These are phyloP conservation scores for Aspergillus brunneoviolaceus DNA, from an alignment of 2,329 filamentous ascomycete genomes.

Conservation along the genomic window DNA sequence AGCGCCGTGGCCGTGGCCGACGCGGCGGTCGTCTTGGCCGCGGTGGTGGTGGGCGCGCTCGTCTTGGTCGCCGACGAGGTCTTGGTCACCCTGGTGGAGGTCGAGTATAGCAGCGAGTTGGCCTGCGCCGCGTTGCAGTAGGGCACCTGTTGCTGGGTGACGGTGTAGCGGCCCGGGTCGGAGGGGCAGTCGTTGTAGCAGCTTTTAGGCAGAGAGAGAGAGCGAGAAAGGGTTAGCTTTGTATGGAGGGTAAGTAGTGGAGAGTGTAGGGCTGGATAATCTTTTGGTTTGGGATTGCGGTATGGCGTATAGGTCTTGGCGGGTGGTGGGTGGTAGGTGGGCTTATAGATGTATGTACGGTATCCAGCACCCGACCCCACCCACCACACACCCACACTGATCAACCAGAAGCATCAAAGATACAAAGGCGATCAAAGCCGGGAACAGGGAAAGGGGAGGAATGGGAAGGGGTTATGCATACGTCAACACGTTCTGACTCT, in stretches of 20 bases:
- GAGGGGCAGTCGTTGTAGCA: conserved; percentile 66
- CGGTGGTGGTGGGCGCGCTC: conserved; percentile 18
- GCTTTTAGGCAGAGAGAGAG: conserved; percentile 30
- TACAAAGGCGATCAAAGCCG: not conserved
- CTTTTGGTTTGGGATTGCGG: not conserved
- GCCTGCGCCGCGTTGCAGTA: conserved; percentile 47
- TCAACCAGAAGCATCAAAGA: no score
- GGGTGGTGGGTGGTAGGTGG: no score
- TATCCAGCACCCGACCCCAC: no score
- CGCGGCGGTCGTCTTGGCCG: not conserved
- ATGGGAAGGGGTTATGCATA: not conserved
- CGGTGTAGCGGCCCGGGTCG: conserved; percentile 39
- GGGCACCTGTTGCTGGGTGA: conserved; percentile 32
- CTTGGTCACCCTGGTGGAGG: conserved; percentile 6
- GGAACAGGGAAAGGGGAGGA: not conserved
- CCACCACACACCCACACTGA: no score
- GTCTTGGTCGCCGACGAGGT: conserved; percentile 19
- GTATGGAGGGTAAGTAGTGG: no score
- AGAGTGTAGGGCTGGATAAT: not conserved
- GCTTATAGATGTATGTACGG: no score
- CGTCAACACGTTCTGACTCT: conserved; percentile 18
- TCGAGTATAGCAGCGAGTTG: conserved; percentile 24
- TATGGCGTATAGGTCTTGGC: no score
- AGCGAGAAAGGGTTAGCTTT: no score
- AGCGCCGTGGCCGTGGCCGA: conserved; percentile 2